Conservation (phyloP, 176 grass and related monocot species). For the Puya raimondii region DNA sequence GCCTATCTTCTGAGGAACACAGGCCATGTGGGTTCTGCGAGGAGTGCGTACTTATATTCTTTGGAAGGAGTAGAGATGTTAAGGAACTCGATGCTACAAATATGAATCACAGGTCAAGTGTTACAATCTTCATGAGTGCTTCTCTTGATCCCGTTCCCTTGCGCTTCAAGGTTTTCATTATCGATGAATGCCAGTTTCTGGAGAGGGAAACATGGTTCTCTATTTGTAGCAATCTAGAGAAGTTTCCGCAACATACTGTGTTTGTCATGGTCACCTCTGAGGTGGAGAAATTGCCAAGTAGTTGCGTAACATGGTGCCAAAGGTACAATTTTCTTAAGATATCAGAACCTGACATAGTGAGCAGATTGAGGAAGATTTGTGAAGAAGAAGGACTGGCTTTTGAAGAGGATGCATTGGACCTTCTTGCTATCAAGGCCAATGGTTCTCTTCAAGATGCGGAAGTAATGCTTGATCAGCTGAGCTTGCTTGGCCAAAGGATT, state of each 20-base stretch:
- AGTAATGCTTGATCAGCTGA: slow-evolving; percentile 76
- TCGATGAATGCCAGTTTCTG: slow-evolving; percentile 73
- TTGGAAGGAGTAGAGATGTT: slow-evolving; percentile 41
- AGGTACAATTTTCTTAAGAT: slow-evolving; percentile 63
- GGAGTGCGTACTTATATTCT: slow-evolving; percentile 54
- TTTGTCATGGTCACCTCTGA: slow-evolving; percentile 90
- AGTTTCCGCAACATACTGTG: slow-evolving; percentile 54
- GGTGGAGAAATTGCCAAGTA: slow-evolving; percentile 58
- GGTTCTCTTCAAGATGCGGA: slow-evolving; percentile 77
- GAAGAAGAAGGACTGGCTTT: slow-evolving; percentile 78
- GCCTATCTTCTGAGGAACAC: slow-evolving; percentile 35
- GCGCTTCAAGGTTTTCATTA: slow-evolving; percentile 63
- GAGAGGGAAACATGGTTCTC: slow-evolving; percentile 67
- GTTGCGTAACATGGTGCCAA: slow-evolving; percentile 52
- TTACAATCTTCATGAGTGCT: slow-evolving; percentile 45
- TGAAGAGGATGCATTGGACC: slow-evolving; percentile 48
- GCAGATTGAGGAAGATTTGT: slow-evolving; percentile 57
- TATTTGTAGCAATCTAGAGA: slow-evolving; percentile 55
- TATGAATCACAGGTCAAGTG: slow-evolving; percentile 50
- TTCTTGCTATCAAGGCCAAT: slow-evolving; percentile 63
- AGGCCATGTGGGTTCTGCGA: slow-evolving; percentile 63
- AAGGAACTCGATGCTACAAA: slow-evolving; percentile 76
- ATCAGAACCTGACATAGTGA: slow-evolving; percentile 38
- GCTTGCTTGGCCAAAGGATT: slow-evolving; percentile 74
- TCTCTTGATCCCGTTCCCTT: slow-evolving; percentile 45